Evolutionary conservation across 768 basidiomycete genomes (phyloP), one percentile per base, ranked within the genome.

Genomic region (Gyrodon lividus): DNA sequence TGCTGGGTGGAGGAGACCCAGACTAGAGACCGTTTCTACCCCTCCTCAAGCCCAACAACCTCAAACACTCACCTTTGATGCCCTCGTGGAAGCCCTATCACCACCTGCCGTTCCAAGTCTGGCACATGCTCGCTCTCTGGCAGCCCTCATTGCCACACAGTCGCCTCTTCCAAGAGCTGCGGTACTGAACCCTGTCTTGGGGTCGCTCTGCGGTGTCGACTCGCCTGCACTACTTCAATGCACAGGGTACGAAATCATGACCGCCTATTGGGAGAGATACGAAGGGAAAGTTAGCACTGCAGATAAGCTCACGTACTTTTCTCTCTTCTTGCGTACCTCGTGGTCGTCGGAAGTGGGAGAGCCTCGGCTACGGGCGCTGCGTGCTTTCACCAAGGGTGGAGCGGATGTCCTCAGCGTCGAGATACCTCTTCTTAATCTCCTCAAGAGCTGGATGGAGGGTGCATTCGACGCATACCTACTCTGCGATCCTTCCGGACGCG

Each of bases 281-380:
- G 81, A 83, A 46, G 60, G 72, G 19, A 59, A 62, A 19, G 68
- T 82, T 19, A 68, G 71, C 2, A 83, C 81, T 2, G 72, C 81
- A 1, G 87, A 90, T 51, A 74, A 82, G 23, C 66, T 87, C 9
- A 73, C 82, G 0, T 84, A 83, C 52, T 81, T 89, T 46, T 79
- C 83, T 14, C 70, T 89, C 28, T 83, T 91, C 63, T 69, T 81
- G 3, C 62, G 71, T 3, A 69, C 66, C 1, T 66, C 73, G 0
- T 90, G 89, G 88, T 74, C 72, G 3, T 56, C 69, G n/a, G 89
- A 90, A 22, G 69, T 87, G 0, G 89, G 89, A 77, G 86, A 89
- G 56, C 72, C 80, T 1, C 78, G 84, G 17, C 81, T 85, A 60
- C 84, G 82, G 54, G 87, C 88, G 2, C 71, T 90, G 1, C 70